Evolutionary conservation across 345 rosid species (phyloP).

Genomic region (Bruguiera sexangula): DNA sequence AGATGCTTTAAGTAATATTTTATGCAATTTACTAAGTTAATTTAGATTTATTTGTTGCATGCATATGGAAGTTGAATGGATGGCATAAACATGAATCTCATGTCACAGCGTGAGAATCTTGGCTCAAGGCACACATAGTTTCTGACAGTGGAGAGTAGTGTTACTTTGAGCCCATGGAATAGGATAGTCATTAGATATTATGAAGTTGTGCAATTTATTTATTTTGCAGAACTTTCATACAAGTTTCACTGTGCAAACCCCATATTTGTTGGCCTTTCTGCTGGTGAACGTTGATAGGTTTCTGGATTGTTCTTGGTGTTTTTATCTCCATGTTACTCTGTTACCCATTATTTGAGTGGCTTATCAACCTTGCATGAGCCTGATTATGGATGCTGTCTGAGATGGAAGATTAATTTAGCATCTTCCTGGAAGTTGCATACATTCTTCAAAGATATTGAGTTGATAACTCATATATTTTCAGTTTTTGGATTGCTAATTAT

Average conservation of each 20-base stretch:
- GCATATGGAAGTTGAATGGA: neutral
- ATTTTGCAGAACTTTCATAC: neutral
- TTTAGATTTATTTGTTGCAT: neutral
- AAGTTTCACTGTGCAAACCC: neutral
- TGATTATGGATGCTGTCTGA: neutral
- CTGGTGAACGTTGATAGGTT: neutral
- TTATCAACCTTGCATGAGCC: neutral
- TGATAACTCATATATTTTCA: neutral
- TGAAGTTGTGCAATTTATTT: neutral
- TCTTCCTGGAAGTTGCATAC: neutral
- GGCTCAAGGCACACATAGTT: no score
- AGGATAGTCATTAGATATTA: neutral
- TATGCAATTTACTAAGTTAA: neutral
- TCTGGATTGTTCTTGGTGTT: neutral
- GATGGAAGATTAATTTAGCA: neutral
- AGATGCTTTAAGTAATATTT: neutral
- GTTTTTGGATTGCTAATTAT: no score
- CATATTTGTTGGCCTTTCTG: neutral
- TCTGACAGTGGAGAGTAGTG: neutral
- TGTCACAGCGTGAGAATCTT: neutral
- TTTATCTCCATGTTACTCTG: neutral
- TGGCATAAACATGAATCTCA: neutral
- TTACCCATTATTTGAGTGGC: slow-evolving; percentile 2
- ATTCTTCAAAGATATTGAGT: neutral
- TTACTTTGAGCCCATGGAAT: neutral